Evolutionary conservation across 768 basidiomycete genomes (phyloP).

Genomic region (Hypholoma sublateritium): DNA sequence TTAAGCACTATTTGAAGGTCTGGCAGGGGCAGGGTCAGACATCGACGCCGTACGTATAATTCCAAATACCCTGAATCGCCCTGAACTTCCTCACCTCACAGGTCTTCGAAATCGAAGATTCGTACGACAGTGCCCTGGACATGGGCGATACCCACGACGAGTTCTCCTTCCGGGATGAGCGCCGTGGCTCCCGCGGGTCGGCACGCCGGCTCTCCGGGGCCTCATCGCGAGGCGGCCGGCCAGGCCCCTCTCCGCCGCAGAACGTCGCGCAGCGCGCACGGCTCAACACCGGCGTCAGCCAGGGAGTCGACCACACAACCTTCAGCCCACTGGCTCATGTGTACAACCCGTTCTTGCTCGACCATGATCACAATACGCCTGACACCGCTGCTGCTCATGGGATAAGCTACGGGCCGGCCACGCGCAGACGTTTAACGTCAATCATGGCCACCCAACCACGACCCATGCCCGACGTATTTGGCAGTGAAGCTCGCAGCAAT

Average conservation of each 20-base stretch:
- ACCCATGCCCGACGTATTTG: conserved; percentile 13
- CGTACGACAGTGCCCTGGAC: conserved; percentile 60
- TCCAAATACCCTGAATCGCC: background rate
- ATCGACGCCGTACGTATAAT: conserved; percentile 64
- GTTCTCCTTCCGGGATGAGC: conserved; percentile 15
- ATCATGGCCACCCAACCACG: conserved; percentile 18
- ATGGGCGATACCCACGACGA: conserved; percentile 35
- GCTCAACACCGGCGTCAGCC: conserved; percentile 42
- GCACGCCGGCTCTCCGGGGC: conserved; percentile 17
- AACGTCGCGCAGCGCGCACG: conserved; percentile 35
- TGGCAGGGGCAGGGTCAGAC: conserved; percentile 69
- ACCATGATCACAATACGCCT: conserved; percentile 26
- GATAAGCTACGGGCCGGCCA: conserved; percentile 46
- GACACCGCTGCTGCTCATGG: conserved; percentile 18
- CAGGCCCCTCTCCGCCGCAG: conserved; percentile 16
- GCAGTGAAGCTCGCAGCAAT: conserved; percentile 8
- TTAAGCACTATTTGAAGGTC: conserved; percentile 80
- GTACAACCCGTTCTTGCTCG: conserved; percentile 65
- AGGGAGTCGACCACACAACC: conserved; percentile 32
- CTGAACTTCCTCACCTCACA: conserved; percentile 20
- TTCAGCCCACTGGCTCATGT: conserved; percentile 74
- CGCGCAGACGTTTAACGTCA: conserved; percentile 40
- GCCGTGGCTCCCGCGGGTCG: conserved; percentile 19
- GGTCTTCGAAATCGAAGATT: conserved; percentile 82
- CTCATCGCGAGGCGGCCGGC: conserved; percentile 13